phyloP scores from a whole-genome alignment of 2,329 filamentous ascomycete species.

The Didymella glomerata region DNA sequence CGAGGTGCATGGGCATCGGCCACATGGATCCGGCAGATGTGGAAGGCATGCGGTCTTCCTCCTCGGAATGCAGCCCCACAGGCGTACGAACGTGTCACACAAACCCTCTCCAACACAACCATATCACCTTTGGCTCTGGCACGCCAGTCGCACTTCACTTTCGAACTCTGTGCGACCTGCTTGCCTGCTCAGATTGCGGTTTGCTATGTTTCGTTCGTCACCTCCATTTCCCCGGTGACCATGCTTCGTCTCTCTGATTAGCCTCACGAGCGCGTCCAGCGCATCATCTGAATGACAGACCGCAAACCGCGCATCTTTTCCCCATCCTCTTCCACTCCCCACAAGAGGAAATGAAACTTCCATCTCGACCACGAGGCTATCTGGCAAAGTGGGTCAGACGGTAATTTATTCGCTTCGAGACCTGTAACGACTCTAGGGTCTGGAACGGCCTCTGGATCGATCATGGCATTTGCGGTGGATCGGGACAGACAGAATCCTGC shows the following conservation, averaged over 20 bases:
- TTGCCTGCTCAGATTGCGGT: background rate
- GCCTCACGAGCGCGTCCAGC: background rate
- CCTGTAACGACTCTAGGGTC: slow-evolving; percentile 16
- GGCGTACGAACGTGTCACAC: background rate
- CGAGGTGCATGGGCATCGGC: slow-evolving; percentile 3
- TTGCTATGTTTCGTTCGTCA: background rate
- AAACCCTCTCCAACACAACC: background rate
- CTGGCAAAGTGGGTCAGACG: slow-evolving; percentile 5
- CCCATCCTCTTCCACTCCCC: background rate
- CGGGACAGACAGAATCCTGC: slow-evolving; percentile 2
- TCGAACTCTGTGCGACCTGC: background rate
- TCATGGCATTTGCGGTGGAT: slow-evolving; percentile 19
- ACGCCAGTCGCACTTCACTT: slow-evolving; percentile 1
- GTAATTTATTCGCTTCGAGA: slow-evolving; percentile 20
- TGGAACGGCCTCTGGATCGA: slow-evolving; percentile 20
- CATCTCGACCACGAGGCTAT: slow-evolving; percentile 16
- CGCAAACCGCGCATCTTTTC: slow-evolving; percentile 18
- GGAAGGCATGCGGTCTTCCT: background rate
- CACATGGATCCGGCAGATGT: slow-evolving; percentile 1
- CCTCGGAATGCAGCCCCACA: slow-evolving; percentile 13
- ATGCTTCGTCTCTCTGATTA: background rate
- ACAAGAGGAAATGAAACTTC: slow-evolving; percentile 7
- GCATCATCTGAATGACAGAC: slow-evolving; percentile 2
- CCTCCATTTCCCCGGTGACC: background rate
- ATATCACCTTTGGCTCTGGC: slow-evolving; percentile 4